Evolutionary conservation across 2,329 filamentous ascomycete genomes (phyloP).

Genomic region (Tothia fuscella): DNA sequence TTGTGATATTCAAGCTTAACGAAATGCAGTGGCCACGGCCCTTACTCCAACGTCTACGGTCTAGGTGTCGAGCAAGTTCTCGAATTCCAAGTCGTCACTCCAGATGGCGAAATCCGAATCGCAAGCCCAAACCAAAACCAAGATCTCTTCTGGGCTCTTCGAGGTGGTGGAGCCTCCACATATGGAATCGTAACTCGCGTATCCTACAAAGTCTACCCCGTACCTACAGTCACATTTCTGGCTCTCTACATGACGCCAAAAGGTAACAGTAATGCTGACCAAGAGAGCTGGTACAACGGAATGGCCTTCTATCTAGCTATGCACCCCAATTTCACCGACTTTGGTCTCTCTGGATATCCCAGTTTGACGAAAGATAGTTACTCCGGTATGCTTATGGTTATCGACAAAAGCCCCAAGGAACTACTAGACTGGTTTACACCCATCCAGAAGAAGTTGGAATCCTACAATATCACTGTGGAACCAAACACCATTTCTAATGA

Average conservation of each 20-base stretch:
- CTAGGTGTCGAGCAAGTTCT: conserved; percentile 35
- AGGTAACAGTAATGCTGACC: neutral
- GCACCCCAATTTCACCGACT: conserved; percentile 8
- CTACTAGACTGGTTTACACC: conserved; percentile 4
- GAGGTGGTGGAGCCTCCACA: conserved; percentile 27
- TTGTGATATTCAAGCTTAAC: neutral
- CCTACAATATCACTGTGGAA: neutral
- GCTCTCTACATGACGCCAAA: neutral
- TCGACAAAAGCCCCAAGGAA: conserved; percentile 6
- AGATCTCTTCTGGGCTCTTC: conserved; percentile 29
- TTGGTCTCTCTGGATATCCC: conserved; percentile 8
- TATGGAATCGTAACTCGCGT: conserved; percentile 24
- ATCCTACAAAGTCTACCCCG: conserved; percentile 20
- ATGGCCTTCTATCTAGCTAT: conserved; percentile 9
- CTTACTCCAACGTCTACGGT: conserved; percentile 28
- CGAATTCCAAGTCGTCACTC: conserved; percentile 30
- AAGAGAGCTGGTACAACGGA: conserved; percentile 6
- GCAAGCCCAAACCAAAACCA: conserved; percentile 24
- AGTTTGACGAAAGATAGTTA: neutral
- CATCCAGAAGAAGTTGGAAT: neutral
- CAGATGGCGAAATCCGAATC: conserved; percentile 24
- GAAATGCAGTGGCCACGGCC: conserved; percentile 27
- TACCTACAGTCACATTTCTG: conserved; percentile 12
- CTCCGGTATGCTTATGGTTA: neutral
- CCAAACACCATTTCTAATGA: neutral